Evolutionary conservation across 495 filamentous ascomycete genomes (phyloP), one percentile per base, ranked within the genome.

Genomic region (Podospora tetraspora): DNA sequence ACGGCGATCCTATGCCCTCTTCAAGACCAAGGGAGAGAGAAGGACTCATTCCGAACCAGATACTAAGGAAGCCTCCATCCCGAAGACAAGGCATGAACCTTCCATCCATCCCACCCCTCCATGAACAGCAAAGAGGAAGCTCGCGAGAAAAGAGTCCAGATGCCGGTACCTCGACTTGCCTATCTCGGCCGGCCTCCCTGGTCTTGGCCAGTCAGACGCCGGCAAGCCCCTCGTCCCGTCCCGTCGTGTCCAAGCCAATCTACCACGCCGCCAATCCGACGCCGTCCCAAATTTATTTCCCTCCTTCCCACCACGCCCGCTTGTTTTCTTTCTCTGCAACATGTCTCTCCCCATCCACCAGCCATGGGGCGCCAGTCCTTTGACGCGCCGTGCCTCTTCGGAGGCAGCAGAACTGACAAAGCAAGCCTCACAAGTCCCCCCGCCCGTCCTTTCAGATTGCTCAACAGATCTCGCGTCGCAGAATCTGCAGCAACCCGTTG

Each of bases 241-340:
- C 65, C 65, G 65, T 3, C 23, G 43, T 57, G 62, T 66, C 57
- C 60, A 66, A 66, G 65, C 58, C 65, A 66, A 66, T 66, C 65
- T 61, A 52, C 43, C 65, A 24, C 58, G 32, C 62, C 62, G 19
- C 62, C 62, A 64, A 64, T 64, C 62, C 52, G 22, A 43, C 32
- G n/a, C 11, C 62, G 19, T 27, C 22, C 22, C 22, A n/a, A 52
- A 27, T 57, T 37, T 57, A 52, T 64, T 24, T 56, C 25, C 24
- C 19, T 57, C 62, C 62, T 12, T 21, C 58, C 9, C 57, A 24
- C 21, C 27, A 30, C 27, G 22, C 59, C 63, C 16, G 21, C 52
- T 66, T 24, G 30, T 24, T 61, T 61, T 66, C 8, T 60, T 24
- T 66, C 43, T 27, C 43, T 27, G 57, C 25, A 64, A 52, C 62